Base-by-base conservation (phyloP, 805 yeast genomes). In the Cyberlindnera bimundalis region DNA sequence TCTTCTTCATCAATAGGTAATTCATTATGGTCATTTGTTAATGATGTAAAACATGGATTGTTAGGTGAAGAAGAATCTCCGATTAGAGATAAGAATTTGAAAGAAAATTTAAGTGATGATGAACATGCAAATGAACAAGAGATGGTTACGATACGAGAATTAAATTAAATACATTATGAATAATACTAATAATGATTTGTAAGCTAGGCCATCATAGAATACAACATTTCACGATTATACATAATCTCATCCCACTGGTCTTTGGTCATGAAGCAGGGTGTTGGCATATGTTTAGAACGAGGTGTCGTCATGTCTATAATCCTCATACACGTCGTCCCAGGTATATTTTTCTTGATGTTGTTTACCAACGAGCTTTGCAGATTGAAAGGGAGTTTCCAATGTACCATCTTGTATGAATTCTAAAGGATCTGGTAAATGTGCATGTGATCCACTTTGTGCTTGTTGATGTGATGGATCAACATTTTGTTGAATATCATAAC, bases 1-100 rank as follows among this genome's bases (percentile, higher is more conserved):
- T 14, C 26, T 21, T 14, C 35, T 14, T 21, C n/a, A 3, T 15
- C 27, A 49, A 11, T 57, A 52, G 14, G 70, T 60, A 35, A 59
- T 31, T 70, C 74, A 11, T 37, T 74, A 4, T 74, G 79, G 79
- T 66, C 68, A 2, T 72, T 74, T 53, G 74, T 74, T 8, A 70
- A 65, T 49, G 79, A 73, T 40, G 70, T 74, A 19, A 73, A 70
- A 46, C 55, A 60, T 9, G 70, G 70, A 0, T 42, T 67, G n/a
- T 35, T 66, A 25, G 70, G 71, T 11, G 61, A 58, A 14, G 68
- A 64, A 16, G 65, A 57, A 5, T 32, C 41, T 6, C 38, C 44
- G 11, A 37, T 34, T 5, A 37, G 24, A 14, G 33, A 39, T 12
- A 25, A 32, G 26, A 6, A 28, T 25, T 15, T 18, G 11, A 37